These are phyloP conservation scores for Xylaria sp. DNA, from an alignment of 2,329 filamentous ascomycete species.

Conservation along the genomic window DNA sequence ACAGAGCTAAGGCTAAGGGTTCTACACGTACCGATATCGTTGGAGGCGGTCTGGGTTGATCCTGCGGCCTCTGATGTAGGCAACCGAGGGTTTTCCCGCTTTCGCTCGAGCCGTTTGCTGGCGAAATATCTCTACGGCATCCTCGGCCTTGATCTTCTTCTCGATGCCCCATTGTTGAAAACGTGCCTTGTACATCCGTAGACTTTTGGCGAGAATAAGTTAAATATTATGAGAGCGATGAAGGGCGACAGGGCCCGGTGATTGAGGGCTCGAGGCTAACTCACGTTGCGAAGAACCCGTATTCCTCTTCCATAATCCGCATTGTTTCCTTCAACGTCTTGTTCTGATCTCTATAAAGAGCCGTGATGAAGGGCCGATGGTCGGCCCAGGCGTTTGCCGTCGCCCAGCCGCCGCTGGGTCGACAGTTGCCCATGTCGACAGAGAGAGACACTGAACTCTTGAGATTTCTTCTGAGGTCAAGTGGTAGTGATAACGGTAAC, in stretches of 20 bases:
- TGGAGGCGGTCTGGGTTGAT: slow-evolving; percentile 46
- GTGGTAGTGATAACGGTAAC: neutral
- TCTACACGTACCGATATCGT: slow-evolving; percentile 41
- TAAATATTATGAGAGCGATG: neutral
- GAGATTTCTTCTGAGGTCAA: neutral
- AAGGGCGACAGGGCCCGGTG: neutral
- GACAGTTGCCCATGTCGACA: slow-evolving; percentile 39
- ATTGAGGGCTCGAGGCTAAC: slow-evolving; percentile 15
- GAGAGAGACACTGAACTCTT: neutral
- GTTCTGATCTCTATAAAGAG: slow-evolving; percentile 45
- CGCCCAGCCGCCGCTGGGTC: slow-evolving; percentile 43
- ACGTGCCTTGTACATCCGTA: slow-evolving; percentile 48
- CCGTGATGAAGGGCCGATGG: slow-evolving; percentile 42
- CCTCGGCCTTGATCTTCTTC: slow-evolving; percentile 48
- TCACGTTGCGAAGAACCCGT: slow-evolving; percentile 64
- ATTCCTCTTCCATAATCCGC: slow-evolving; percentile 44
- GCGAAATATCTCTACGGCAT: slow-evolving; percentile 48
- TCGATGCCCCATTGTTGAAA: slow-evolving; percentile 49
- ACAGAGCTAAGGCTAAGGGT: slow-evolving; percentile 13
- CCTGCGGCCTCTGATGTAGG: slow-evolving; percentile 45
- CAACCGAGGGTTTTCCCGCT: slow-evolving; percentile 45
- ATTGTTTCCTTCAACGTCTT: slow-evolving; percentile 48
- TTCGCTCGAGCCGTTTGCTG: slow-evolving; percentile 46
- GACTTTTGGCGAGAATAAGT: slow-evolving; percentile 36
- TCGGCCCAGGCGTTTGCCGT: slow-evolving; percentile 44